phyloP scores from a whole-genome alignment of 2,329 filamentous ascomycete genomes.

The Colletotrichum somersetense region DNA sequence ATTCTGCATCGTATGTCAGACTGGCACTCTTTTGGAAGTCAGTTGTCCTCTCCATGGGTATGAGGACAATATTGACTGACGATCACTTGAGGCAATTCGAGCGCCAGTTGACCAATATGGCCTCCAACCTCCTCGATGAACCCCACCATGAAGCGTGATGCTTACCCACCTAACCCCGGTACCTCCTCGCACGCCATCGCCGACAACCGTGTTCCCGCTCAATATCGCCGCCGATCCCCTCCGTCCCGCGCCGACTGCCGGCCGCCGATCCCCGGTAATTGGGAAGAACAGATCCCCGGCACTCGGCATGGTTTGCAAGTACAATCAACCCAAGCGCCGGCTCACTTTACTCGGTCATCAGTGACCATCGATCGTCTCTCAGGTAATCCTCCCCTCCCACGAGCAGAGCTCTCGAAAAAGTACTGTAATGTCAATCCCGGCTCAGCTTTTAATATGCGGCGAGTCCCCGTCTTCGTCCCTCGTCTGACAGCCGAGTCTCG shows the following conservation, averaged over 20 bases:
- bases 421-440: not conserved
- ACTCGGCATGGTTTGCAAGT: not conserved
- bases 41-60: not conserved
- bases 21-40: not conserved
- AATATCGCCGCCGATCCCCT: constrained; percentile 7
- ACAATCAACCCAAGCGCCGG: too few species aligned
- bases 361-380: not conserved
- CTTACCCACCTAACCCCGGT: constrained; percentile 13
- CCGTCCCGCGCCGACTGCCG: constrained; percentile 39
- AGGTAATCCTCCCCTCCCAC: not conserved
- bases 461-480: not conserved
- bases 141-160: not conserved
- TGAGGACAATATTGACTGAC: not conserved
- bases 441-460: not conserved
- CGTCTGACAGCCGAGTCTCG: too few species aligned
- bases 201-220: constrained; percentile 34
- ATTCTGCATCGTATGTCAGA: too few species aligned
- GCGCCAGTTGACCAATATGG: not conserved
- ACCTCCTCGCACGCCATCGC: constrained; percentile 38
- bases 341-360: too few species aligned
- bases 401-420: not conserved
- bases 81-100: constrained; percentile 19
- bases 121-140: not conserved
- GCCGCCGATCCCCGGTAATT: constrained; percentile 6
- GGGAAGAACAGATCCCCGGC: not conserved